A percentile compares a stretch with the other conserved stretches of the same genome.
Conservation (phyloP, 2,329 filamentous ascomycete genomes). For the Clonostachys byssicola region DNA sequence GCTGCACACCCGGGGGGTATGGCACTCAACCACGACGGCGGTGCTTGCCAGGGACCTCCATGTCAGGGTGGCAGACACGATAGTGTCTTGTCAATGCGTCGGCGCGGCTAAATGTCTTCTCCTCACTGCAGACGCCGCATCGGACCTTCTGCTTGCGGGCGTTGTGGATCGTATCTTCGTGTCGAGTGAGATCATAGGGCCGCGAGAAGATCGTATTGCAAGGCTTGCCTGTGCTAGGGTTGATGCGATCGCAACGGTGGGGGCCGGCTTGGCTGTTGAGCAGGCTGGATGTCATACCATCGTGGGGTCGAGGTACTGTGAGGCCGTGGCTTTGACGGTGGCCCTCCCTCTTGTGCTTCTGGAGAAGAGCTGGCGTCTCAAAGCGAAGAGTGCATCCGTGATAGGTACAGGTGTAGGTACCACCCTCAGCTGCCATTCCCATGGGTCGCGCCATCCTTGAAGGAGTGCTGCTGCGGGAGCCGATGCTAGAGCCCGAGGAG, state of each 20-base stretch:
- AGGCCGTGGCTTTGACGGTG: constrained; percentile 69
- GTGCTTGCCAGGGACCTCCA: constrained; percentile 71
- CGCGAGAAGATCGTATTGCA: constrained; percentile 93
- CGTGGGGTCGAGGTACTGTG: constrained; percentile 14
- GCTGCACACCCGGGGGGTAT: too few relatives aligned
- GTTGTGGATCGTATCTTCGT: constrained; percentile 98
- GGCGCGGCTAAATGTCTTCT: constrained; percentile 94
- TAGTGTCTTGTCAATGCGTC: constrained; percentile 94
- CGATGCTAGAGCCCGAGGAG: constrained; percentile 33
- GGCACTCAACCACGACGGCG: constrained; percentile 16
- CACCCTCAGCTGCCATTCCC: constrained; percentile 68
- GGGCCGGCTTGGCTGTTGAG: constrained; percentile 89
- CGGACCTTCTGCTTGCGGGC: constrained; percentile 90
- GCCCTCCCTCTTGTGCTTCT: constrained; percentile 93
- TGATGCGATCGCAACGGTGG: constrained; percentile 88
- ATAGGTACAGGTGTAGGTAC: constrained; percentile 95
- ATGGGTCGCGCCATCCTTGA: constrained; percentile 45
- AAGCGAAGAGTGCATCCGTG: constrained; percentile 87
- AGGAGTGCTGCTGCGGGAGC: constrained; percentile 23
- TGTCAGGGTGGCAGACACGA: constrained; percentile 87
- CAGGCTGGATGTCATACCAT: constrained; percentile 44
- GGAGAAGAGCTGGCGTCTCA: constrained; percentile 78
- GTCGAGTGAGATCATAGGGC: constrained; percentile 92
- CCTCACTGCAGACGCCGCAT: constrained; percentile 88
- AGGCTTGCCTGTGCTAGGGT: constrained; percentile 90